These are phyloP conservation scores for Trichoderma reesei DNA, from an alignment of 495 filamentous ascomycete species.

Conservation along the genomic window DNA sequence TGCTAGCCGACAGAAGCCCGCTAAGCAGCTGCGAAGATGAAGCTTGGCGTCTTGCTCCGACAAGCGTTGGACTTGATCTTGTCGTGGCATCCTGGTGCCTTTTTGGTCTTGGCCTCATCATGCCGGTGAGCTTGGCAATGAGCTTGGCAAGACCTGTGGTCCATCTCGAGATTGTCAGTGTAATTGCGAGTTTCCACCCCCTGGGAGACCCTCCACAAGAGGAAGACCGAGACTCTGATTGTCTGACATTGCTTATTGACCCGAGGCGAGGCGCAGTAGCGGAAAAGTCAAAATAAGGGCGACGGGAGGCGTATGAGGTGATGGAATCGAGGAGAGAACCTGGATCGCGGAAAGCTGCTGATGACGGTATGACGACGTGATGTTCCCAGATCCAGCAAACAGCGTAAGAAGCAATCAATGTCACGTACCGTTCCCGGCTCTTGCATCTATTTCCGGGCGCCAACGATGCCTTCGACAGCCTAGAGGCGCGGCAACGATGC, in stretches of 20 bases:
- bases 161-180: not conserved
- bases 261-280: too few species aligned
- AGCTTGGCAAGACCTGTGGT: not conserved
- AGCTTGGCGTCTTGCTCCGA: not conserved
- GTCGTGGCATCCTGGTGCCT: not conserved
- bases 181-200: constrained; percentile 3
- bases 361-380: too few species aligned
- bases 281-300: too few species aligned
- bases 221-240: not conserved
- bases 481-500: too few species aligned
- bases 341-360: too few species aligned
- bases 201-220: not conserved
- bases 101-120: not conserved
- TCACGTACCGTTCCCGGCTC: too few species aligned
- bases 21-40: not conserved
- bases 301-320: too few species aligned
- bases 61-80: not conserved
- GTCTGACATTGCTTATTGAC: not conserved
- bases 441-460: too few species aligned
- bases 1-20: not conserved
- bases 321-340: too few species aligned
- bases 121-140: not conserved
- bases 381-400: too few species aligned
- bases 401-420: too few species aligned
- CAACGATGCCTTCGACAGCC: too few species aligned